phyloP scores from a whole-genome alignment of 768 basidiomycete genomes.

The Termitomyces sp. region DNA sequence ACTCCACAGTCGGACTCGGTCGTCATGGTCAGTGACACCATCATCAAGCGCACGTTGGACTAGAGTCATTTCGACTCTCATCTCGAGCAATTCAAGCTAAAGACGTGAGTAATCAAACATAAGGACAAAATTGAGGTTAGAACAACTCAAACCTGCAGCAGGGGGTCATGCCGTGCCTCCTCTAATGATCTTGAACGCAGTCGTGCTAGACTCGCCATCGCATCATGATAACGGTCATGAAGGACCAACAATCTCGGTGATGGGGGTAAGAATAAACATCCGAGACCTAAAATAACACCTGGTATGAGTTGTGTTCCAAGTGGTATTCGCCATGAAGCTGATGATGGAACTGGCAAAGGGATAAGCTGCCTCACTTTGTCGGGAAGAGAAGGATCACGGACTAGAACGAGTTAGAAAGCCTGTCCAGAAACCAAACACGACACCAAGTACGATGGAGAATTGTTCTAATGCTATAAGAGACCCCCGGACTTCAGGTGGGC shows the following conservation, averaged over 20 bases:
- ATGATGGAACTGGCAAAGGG: slow-evolving; percentile 45
- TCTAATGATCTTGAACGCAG: slow-evolving; percentile 45
- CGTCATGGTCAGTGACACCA: slow-evolving; percentile 10
- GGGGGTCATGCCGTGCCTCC: slow-evolving; percentile 46
- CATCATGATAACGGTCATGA: slow-evolving; percentile 54
- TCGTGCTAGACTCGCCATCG: slow-evolving; percentile 50
- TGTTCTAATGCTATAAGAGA: slow-evolving; percentile 80
- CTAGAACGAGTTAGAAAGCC: slow-evolving; percentile 69
- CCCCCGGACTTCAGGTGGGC: slow-evolving; percentile 74
- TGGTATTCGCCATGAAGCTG: slow-evolving; percentile 75
- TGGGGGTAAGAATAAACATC: slow-evolving; percentile 56
- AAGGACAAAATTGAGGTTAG: not conserved
- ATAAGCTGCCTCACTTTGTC: not conserved
- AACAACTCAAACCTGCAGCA: slow-evolving; percentile 39
- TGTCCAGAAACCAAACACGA: slow-evolving; percentile 81
- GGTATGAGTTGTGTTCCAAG: slow-evolving; percentile 70
- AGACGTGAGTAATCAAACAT: not conserved
- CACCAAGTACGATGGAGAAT: slow-evolving; percentile 75
- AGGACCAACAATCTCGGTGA: slow-evolving; percentile 59
- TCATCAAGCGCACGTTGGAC: slow-evolving; percentile 32
- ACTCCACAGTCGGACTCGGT: slow-evolving; percentile 12
- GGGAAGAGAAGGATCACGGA: slow-evolving; percentile 25
- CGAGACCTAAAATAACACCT: slow-evolving; percentile 60
- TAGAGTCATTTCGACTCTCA: slow-evolving; percentile 62
- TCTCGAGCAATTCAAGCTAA: slow-evolving; percentile 73